Evolutionary conservation across 2,329 filamentous ascomycete genomes (phyloP), one percentile per base, ranked within the genome.

Genomic region (Colletotrichum tabaci): DNA sequence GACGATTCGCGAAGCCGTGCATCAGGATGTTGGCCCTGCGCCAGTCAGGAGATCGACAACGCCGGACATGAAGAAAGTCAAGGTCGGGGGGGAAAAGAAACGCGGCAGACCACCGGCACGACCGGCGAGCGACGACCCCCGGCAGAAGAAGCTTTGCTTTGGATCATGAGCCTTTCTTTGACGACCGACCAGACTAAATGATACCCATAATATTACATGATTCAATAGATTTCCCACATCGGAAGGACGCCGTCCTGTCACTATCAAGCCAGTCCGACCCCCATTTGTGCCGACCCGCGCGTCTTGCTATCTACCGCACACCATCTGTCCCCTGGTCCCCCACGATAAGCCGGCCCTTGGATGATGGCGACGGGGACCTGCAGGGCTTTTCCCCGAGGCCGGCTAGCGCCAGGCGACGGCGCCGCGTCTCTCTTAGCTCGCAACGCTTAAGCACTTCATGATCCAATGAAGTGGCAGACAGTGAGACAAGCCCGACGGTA

Each of bases 1-100:
- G 77, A 94, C 94, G 0, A 98, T 99, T 76, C 92, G 92, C 56
- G 94, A 98, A 77, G 92, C 90, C 0, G 91, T 96, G 1, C 91
- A 94, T 68, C 87, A 87, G 66, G 81, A 86, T 72, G 78, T 77
- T 60, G 61, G 78, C 38, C 67, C 77, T 73, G 56, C 50, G 12
- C 26, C 72, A 58, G 18, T 61, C 46, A 63, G 76, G 44, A 63
- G 75, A 56, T 56, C 55, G 64, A 47, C 75, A 75, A 82, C 81
- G 3, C 79, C 82, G 1, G 80, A 83, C 8, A 75, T 76, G 3
- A 87, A 86, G 74, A 82, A 78, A 61, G 57, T 77, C 1, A 84
- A 80, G 62, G 46, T 56, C 2, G 67, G 53, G 23, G 47, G 71
- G 12, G 76, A 78, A 16, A 85, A 80, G 78, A 87, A 84, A 74